A percentile compares a stretch with the other conserved stretches of the same genome.
Conservation (phyloP, 2,329 filamentous ascomycete species). For the Blastomyces silverae region DNA sequence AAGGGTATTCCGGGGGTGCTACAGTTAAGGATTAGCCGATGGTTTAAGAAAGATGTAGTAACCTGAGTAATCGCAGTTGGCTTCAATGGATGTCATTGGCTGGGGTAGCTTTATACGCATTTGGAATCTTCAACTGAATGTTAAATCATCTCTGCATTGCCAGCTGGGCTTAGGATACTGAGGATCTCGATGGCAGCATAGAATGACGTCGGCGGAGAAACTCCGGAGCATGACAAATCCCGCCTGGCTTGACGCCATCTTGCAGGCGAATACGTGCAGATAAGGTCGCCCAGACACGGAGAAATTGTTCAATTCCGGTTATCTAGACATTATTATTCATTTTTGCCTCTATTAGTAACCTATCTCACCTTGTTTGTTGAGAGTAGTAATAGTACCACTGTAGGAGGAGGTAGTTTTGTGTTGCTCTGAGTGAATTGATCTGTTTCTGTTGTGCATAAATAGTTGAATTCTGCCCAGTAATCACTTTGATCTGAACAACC, state of each 20-base stretch:
- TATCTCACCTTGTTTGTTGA: not conserved
- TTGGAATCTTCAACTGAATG: not conserved
- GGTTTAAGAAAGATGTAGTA: too few relatives aligned
- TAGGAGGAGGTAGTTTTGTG: not conserved
- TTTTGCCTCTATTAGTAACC: not conserved
- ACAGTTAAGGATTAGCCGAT: too few relatives aligned
- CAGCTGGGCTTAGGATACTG: too few relatives aligned
- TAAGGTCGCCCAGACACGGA: not conserved
- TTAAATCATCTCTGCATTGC: too few relatives aligned
- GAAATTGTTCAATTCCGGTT: not conserved
- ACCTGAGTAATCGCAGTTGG: too few relatives aligned
- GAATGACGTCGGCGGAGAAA: not conserved
- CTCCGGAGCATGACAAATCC: not conserved
- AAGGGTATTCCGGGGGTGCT: too few relatives aligned
- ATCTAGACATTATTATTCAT: not conserved
- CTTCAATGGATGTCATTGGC: not conserved
- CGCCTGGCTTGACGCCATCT: too few relatives aligned
- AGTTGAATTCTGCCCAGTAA: not conserved
- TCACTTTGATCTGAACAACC: not conserved
- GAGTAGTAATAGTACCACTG: not conserved
- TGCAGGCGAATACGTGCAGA: not conserved
- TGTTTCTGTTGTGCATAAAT: not conserved
- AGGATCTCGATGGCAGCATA: not conserved
- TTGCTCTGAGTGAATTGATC: not conserved
- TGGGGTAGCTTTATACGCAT: not conserved